phyloP scores from a whole-genome alignment of 2,329 filamentous ascomycete species.

The Aspergillus aculeatinus region DNA sequence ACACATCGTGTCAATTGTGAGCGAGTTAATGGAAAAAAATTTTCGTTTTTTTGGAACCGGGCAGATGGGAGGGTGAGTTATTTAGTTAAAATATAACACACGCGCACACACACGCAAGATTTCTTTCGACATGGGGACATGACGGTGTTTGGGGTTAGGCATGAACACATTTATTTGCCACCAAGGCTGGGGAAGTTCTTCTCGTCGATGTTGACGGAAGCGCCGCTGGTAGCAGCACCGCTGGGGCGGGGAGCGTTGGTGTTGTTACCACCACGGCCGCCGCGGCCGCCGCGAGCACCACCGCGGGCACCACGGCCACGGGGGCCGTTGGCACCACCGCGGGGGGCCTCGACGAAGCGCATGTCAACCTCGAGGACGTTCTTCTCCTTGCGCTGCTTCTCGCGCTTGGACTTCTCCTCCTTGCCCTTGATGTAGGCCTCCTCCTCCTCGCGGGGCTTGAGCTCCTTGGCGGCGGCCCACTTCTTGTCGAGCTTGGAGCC shows the following conservation, averaged over 20 bases:
- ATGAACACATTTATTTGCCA: conserved; percentile 32
- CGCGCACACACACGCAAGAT: neutral
- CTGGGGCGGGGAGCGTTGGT: conserved; percentile 25
- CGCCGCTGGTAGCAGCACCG: conserved; percentile 23
- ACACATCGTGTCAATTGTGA: too few relatives aligned
- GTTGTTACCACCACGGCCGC: conserved; percentile 23
- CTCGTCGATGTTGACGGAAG: conserved; percentile 43
- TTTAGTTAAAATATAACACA: neutral
- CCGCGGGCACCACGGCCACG: conserved; percentile 41
- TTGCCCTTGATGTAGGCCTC: conserved; percentile 71
- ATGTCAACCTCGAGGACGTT: conserved; percentile 84
- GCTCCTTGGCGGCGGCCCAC: conserved; percentile 79
- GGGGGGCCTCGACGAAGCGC: conserved; percentile 67
- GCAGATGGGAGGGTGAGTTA: too few relatives aligned
- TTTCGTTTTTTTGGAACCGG: too few relatives aligned
- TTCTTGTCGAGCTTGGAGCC: conserved; percentile 85
- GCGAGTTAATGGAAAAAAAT: too few relatives aligned
- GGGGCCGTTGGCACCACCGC: conserved; percentile 38
- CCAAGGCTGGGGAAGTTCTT: conserved; percentile 49
- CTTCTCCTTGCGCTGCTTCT: conserved; percentile 92
- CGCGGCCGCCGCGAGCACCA: conserved; percentile 14
- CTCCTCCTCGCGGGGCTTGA: conserved; percentile 58
- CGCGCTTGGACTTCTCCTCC: conserved; percentile 73
- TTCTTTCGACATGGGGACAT: neutral
- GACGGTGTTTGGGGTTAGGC: neutral